Conservation (phyloP, 371 early-diverging fungal genomes). For the Lichtheimia ramosa region DNA sequence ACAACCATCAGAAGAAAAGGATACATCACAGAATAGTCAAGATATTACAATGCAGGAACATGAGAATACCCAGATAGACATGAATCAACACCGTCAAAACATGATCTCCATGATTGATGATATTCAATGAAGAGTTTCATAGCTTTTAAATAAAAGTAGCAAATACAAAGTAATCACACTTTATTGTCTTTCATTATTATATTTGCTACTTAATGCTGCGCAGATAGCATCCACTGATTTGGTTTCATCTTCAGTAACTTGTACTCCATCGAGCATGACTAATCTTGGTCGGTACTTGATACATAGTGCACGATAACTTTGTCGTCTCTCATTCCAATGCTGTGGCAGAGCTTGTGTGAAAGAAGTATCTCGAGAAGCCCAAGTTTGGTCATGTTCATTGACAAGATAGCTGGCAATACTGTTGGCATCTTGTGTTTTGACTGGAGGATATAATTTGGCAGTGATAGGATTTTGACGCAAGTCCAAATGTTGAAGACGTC, state of each 20-base stretch:
- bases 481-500: slow-evolving; percentile 45
- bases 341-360: slow-evolving; percentile 35
- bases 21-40: background rate
- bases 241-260: slow-evolving; percentile 11
- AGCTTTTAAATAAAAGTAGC: too few species aligned
- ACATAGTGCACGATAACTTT: slow-evolving; percentile 46
- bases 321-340: slow-evolving; percentile 43
- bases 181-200: too few species aligned
- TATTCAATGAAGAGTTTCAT: background rate
- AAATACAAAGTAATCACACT: too few species aligned
- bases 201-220: slow-evolving; percentile 3
- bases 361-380: slow-evolving; percentile 40
- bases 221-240: background rate
- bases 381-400: slow-evolving; percentile 32
- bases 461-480: slow-evolving; percentile 47
- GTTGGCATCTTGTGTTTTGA: slow-evolving; percentile 11
- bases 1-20: background rate
- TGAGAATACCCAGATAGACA: background rate
- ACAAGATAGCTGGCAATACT: slow-evolving; percentile 21
- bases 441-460: slow-evolving; percentile 29
- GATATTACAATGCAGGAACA: slow-evolving; percentile 2
- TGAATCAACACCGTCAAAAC: slow-evolving; percentile 1
- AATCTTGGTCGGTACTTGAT: slow-evolving; percentile 40
- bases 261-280: slow-evolving; percentile 47
- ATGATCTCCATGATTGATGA: slow-evolving; percentile 3